A percentile compares a stretch with the other conserved stretches of the same genome.
These are phyloP conservation scores for Podospora didyma DNA, from an alignment of 495 filamentous ascomycete species.

Conservation along the genomic window DNA sequence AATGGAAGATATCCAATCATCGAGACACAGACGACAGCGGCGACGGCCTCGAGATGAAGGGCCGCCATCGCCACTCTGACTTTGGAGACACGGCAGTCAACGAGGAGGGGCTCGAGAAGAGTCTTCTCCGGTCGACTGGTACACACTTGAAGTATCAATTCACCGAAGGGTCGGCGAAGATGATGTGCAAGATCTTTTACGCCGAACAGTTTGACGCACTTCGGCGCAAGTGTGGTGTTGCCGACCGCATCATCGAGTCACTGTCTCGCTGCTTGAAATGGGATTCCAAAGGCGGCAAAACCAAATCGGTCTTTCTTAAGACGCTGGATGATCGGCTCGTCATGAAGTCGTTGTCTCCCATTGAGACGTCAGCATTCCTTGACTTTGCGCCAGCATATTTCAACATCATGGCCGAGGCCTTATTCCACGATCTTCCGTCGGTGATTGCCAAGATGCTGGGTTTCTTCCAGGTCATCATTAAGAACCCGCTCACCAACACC, in stretches of 20 bases:
- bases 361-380: conserved; percentile 91
- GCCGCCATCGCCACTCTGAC: conserved; percentile 4
- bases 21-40: conserved; percentile 27
- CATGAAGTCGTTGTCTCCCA: conserved; percentile 68
- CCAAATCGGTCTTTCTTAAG: conserved; percentile 96
- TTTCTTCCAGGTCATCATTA: conserved; percentile 96
- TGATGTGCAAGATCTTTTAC: conserved; percentile 97
- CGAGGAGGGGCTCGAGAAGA: conserved; percentile 65
- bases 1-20: conserved; percentile 36
- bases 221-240: conserved; percentile 84
- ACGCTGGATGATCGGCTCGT: conserved; percentile 93
- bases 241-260: conserved; percentile 91
- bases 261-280: conserved; percentile 93
- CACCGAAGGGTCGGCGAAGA: conserved; percentile 81
- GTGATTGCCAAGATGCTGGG: conserved; percentile 99
- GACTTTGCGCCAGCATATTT: conserved; percentile 96
- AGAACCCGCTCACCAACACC: conserved; percentile 83
- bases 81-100: conserved; percentile 21
- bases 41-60: conserved; percentile 27
- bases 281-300: conserved; percentile 98
- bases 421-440: conserved; percentile 94
- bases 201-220: conserved; percentile 97
- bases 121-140: conserved; percentile 74
- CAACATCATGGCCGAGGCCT: conserved; percentile 88
- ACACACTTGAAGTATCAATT: conserved; percentile 96